Conservation (phyloP, 257 asterid species). For the Solanum okadae region DNA sequence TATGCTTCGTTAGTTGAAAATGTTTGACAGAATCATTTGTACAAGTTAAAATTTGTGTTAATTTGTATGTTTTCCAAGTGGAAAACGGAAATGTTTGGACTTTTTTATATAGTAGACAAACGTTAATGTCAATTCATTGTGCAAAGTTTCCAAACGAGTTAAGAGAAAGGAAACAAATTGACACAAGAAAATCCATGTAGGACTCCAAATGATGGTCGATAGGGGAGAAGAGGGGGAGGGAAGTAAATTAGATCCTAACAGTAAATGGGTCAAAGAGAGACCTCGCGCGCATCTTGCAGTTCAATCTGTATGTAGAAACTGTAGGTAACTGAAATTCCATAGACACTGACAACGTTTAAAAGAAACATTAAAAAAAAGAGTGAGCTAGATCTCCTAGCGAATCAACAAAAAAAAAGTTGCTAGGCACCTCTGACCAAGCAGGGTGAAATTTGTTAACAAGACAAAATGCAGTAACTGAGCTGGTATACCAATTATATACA, state of each 20-base stretch:
- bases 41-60: background rate
- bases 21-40: background rate
- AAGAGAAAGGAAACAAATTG: background rate
- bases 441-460: constrained; percentile 1
- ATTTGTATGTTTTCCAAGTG: background rate
- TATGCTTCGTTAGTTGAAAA: constrained; percentile 23
- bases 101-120: background rate
- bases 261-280: background rate
- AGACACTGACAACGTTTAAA: background rate
- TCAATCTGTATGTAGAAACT: background rate
- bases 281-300: background rate
- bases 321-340: background rate
- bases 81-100: background rate
- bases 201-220: background rate
- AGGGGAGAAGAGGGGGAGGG: background rate
- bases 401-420: constrained; percentile 17
- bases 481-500: constrained; percentile 30
- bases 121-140: background rate
- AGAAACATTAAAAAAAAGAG: background rate
- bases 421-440: constrained; percentile 16
- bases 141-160: too few species aligned
- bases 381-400: constrained; percentile 21
- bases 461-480: constrained; percentile 5
- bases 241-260: background rate
- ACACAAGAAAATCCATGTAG: background rate